Base-by-base conservation (phyloP, 371 early-diverging fungal genomes). In the Apophysomyces elegans region DNA sequence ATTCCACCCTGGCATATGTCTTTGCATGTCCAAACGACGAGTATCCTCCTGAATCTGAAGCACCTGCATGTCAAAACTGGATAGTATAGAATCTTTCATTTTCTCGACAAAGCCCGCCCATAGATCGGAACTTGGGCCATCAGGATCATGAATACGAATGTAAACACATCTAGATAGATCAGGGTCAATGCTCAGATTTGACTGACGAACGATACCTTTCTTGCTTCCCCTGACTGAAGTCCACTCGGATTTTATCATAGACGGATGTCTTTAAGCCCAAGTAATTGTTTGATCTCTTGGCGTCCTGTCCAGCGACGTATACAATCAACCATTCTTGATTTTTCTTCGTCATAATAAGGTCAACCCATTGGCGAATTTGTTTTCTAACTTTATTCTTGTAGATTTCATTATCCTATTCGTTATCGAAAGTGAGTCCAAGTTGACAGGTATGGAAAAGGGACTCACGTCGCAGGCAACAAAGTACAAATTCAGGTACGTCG, bases 1-100 rank as follows among this genome's bases (percentile, higher is more conserved):
- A 74, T 98, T 98, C 98, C 98, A 98, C 1, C 99, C 99, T 7
- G 98, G 97, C 84, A 96, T 86, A 65, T 93, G 85, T 58, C 98
- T 70, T 71, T 96, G 96, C 64, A 92, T 88, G 62, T 96, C 97
- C 60, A 96, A 68, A 11, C 95, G 81, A 14, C 95, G 80, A 7
- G 94, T 91, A 75, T 96, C 97, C 44, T 96, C 96, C 61, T 95
- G 93, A 64, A 91, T 88, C 21, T 88, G 88, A 60, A 84, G 59
- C 1, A 95, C 89, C 58, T 94, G 92, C 66, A 86, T 84, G 67
- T 91, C 92, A 63, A 97, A 93, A 47, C 92, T 91, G 11, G 84
- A 73, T 9, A 96, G 69, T 12, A 95, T 87, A 1, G 88, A 86
- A 36, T 96, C 96, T 64, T 93, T 94, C 71, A 96, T 75, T 59